Evolutionary conservation across 2,329 filamentous ascomycete genomes (phyloP), one percentile per base, ranked within the genome.

Genomic region (Gaeumannomyces sp.): DNA sequence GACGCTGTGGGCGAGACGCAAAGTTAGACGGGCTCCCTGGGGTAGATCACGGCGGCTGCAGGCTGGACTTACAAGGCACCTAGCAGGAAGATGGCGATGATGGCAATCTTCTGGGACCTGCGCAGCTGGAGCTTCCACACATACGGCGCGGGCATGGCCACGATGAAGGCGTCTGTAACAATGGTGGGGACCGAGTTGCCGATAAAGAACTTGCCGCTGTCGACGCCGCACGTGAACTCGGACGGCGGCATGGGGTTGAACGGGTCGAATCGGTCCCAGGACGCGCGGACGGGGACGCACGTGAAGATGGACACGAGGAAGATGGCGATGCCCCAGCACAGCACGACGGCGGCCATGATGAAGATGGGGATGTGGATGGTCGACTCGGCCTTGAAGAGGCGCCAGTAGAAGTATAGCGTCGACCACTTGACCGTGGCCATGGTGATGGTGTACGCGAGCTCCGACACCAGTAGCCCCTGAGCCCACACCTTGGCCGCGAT

Each of bases 381-480:
- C 35, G 19, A 53, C 35, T 61, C 60, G 35, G 60, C 25, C 11
- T 19, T 29, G 38, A 61, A 61, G 2, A 53, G 3, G 2, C 60
- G 60, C 60, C 60, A 61, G 38, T 61, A 61, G 35, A 61, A n/a
- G 33, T 45, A 53, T 4, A 61, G 60, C 14, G 35, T 61, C 60
- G 60, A 61, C 25, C 28, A 31, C 27, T 61, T 53, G 35, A 53
- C 35, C 25, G 50, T 7, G 10, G n/a, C 60, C 16, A 53, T 16
- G 3, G 27, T 28, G 14, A 61, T 16, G 8, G 29, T 27, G 25
- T 61, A 61, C 13, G 25, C 22, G 14, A 61, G 60, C 25, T 61
- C 14, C 25, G 7, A 22, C 35, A 61, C 19, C 10, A 53, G 50
- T 10, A 61, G 35, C 14, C 60, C 60, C 14, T 50, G 45, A 1